Evolutionary conservation across 192 early-diverging fungal species (phyloP).

Genomic region (Thoreauomyces humboldtii): DNA sequence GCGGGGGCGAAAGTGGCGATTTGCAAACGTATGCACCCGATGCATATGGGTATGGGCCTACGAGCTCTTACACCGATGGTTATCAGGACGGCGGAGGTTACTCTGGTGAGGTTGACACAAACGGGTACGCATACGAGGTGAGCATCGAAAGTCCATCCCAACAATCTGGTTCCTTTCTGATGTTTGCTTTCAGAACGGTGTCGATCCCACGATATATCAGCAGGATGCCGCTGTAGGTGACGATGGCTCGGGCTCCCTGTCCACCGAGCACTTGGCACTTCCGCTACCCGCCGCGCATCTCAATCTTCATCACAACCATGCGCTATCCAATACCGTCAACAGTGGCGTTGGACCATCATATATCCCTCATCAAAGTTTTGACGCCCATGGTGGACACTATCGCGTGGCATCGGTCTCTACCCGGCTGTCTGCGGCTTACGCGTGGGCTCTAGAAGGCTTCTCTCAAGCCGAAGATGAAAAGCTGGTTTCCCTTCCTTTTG

Average conservation of each 20-base stretch:
- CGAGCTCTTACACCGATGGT: neutral
- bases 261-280: neutral
- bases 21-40: neutral
- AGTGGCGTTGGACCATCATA: slow-evolving; percentile 23
- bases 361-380: slow-evolving; percentile 1
- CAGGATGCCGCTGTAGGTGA: slow-evolving; percentile 14
- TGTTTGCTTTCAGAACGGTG: neutral
- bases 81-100: neutral
- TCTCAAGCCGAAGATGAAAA: slow-evolving; percentile 35
- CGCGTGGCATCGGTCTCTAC: slow-evolving; percentile 18
- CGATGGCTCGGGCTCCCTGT: neutral
- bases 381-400: slow-evolving; percentile 9
- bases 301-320: neutral
- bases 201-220: neutral
- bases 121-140: neutral
- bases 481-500: slow-evolving; percentile 53
- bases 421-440: slow-evolving; percentile 27
- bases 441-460: slow-evolving; percentile 31
- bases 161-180: neutral
- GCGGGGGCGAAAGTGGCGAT: no score
- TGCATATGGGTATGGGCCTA: neutral
- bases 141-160: neutral
- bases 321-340: slow-evolving; percentile 8
- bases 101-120: neutral
- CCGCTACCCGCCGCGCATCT: neutral